Conservation (phyloP, 768 basidiomycete genomes). For the Boletellus ananas region DNA sequence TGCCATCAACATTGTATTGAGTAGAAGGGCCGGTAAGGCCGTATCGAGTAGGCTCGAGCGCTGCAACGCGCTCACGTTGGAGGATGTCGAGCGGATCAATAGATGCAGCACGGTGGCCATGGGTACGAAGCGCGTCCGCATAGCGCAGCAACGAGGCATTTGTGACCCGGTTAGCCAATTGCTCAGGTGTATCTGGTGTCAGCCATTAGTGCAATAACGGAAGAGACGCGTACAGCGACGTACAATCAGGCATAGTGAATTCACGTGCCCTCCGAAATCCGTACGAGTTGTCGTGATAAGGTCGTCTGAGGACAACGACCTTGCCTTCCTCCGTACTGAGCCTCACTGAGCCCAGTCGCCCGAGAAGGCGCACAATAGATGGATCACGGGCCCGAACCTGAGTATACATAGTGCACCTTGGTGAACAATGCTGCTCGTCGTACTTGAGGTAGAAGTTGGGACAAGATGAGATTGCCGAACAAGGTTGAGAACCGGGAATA, state of each 20-base stretch:
- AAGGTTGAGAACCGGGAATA: not conserved
- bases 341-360: not conserved
- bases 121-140: constrained; percentile 82
- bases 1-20: constrained; percentile 73
- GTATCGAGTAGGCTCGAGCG: constrained; percentile 74
- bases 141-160: constrained; percentile 85
- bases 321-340: constrained; percentile 4
- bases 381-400: constrained; percentile 13
- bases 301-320: constrained; percentile 25
- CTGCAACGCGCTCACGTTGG: constrained; percentile 74
- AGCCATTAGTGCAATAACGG: not conserved
- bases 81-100: constrained; percentile 89
- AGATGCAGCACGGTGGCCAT: constrained; percentile 79
- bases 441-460: not conserved
- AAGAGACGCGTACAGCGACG: constrained; percentile 23
- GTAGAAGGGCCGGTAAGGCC: constrained; percentile 54
- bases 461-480: not conserved
- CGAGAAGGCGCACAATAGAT: constrained; percentile 10
- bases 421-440: not conserved
- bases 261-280: constrained; percentile 65
- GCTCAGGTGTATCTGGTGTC: constrained; percentile 53
- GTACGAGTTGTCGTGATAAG: constrained; percentile 78
- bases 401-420: constrained; percentile 12
- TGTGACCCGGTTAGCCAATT: constrained; percentile 60
- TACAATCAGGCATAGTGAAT: constrained; percentile 71